Conservation (phyloP, 2,329 filamentous ascomycete genomes). For the Graphiopsis chlorocephala region DNA sequence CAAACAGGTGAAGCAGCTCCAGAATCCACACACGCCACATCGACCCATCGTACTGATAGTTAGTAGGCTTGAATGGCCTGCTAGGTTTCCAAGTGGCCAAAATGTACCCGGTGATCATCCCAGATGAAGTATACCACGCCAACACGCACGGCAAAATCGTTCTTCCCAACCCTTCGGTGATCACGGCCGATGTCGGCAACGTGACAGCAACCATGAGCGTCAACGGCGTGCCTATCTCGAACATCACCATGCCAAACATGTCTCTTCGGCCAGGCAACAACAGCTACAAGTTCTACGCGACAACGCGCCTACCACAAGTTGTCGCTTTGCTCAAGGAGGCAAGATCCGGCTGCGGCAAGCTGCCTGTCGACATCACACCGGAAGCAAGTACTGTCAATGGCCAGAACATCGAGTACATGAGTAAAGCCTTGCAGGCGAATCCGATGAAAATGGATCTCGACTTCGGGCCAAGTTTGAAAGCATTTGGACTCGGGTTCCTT, state of each 20-base stretch:
- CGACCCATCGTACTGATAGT: background rate
- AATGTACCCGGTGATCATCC: conserved; percentile 38
- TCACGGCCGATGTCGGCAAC: conserved; percentile 66
- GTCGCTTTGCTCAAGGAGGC: conserved; percentile 36
- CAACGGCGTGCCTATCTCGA: conserved; percentile 53
- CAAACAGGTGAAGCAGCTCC: background rate
- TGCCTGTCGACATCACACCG: conserved; percentile 38
- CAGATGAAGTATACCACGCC: conserved; percentile 36
- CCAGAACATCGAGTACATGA: conserved; percentile 13
- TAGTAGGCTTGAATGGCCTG: conserved; percentile 57
- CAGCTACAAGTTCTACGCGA: conserved; percentile 53
- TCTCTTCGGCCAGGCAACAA: conserved; percentile 59
- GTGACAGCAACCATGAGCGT: conserved; percentile 60
- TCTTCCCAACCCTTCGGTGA: conserved; percentile 63
- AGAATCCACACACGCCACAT: background rate
- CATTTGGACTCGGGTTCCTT: background rate
- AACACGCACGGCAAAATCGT: conserved; percentile 61
- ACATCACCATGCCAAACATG: conserved; percentile 57
- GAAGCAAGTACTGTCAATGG: conserved; percentile 7
- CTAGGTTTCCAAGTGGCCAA: conserved; percentile 53
- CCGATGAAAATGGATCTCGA: background rate
- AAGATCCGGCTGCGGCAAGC: conserved; percentile 54
- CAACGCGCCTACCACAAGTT: conserved; percentile 51
- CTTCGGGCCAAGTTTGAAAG: background rate
- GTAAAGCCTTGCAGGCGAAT: background rate